Conservation (phyloP, 2,329 filamentous ascomycete genomes). For the Aspergillus ruber region DNA sequence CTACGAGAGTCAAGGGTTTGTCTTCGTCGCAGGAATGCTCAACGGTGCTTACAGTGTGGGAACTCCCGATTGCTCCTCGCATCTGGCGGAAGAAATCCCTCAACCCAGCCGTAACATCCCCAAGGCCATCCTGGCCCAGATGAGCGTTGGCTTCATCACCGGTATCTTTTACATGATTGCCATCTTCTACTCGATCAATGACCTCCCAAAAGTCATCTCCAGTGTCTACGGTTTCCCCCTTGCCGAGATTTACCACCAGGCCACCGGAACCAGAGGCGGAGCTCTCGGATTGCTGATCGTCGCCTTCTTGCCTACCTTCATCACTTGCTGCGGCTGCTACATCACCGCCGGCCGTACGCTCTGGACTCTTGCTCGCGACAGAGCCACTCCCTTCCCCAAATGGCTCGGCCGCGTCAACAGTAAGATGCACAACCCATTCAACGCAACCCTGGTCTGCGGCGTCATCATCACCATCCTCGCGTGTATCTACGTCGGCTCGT, state of each 20-base stretch:
- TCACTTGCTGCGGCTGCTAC: slow-evolving; percentile 50
- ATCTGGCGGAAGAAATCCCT: slow-evolving; percentile 60
- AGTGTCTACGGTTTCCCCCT: slow-evolving; percentile 39
- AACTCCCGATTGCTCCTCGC: slow-evolving; percentile 58
- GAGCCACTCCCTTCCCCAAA: slow-evolving; percentile 52
- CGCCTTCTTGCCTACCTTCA: slow-evolving; percentile 48
- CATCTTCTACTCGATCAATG: slow-evolving; percentile 46
- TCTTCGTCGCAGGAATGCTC: slow-evolving; percentile 59
- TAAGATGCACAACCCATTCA: slow-evolving; percentile 52
- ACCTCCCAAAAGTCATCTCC: slow-evolving; percentile 20
- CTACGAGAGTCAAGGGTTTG: slow-evolving; percentile 49
- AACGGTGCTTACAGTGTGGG: slow-evolving; percentile 66
- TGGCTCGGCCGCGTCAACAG: slow-evolving; percentile 51
- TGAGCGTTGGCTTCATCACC: slow-evolving; percentile 41
- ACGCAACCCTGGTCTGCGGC: slow-evolving; percentile 52
- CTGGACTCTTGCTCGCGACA: slow-evolving; percentile 54
- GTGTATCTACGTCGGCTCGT: slow-evolving; percentile 51
- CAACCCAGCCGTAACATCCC: slow-evolving; percentile 41
- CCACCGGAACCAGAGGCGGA: slow-evolving; percentile 44
- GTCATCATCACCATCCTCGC: slow-evolving; percentile 49
- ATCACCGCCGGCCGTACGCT: slow-evolving; percentile 57
- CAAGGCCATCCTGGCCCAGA: slow-evolving; percentile 46
- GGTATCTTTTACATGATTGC: slow-evolving; percentile 46
- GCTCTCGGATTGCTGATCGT: slow-evolving; percentile 55
- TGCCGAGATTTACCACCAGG: slow-evolving; percentile 44